phyloP scores from a whole-genome alignment of 352 stramenopile species.

The Phytophthora vignae region DNA sequence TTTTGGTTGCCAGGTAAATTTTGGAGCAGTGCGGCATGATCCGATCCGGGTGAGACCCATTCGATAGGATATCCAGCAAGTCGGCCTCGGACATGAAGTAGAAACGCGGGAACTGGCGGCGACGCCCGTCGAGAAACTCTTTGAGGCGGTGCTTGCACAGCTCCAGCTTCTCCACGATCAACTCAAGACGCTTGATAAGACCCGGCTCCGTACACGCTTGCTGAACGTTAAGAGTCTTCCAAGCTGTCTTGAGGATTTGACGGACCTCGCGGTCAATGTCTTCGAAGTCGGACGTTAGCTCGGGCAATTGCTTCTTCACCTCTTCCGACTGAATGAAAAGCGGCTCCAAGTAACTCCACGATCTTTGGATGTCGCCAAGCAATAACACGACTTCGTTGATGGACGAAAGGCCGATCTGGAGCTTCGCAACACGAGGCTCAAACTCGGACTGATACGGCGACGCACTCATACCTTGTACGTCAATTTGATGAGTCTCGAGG shows the following conservation, averaged over 20 bases:
- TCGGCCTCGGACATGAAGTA: constrained; percentile 93
- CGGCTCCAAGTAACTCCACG: constrained; percentile 96
- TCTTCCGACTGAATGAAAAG: constrained; percentile 97
- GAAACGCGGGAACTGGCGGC: constrained; percentile 95
- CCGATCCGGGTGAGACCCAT: constrained; percentile 93
- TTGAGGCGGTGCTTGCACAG: constrained; percentile 95
- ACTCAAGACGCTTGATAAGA: constrained; percentile 91
- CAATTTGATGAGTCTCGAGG: constrained; percentile 97
- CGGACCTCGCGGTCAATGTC: constrained; percentile 95
- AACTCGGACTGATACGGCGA: constrained; percentile 97
- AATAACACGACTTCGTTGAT: constrained; percentile 95
- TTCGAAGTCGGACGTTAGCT: constrained; percentile 94
- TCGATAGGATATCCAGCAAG: constrained; percentile 96
- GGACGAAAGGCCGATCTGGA: constrained; percentile 88
- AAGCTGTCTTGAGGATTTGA: constrained; percentile 85
- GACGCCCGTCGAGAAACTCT: constrained; percentile 95
- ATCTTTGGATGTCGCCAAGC: constrained; percentile 96
- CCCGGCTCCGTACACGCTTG: constrained; percentile 90
- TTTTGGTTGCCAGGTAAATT: constrained; percentile 96
- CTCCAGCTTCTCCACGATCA: constrained; percentile 94
- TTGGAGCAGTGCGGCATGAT: constrained; percentile 97
- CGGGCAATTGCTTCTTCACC: constrained; percentile 96
- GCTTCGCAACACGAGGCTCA: constrained; percentile 89
- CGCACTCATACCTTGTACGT: constrained; percentile 96
- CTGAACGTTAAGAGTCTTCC: constrained; percentile 91